Evolutionary conservation across 495 filamentous ascomycete species (phyloP).

Genomic region (Xylaria palmicola): DNA sequence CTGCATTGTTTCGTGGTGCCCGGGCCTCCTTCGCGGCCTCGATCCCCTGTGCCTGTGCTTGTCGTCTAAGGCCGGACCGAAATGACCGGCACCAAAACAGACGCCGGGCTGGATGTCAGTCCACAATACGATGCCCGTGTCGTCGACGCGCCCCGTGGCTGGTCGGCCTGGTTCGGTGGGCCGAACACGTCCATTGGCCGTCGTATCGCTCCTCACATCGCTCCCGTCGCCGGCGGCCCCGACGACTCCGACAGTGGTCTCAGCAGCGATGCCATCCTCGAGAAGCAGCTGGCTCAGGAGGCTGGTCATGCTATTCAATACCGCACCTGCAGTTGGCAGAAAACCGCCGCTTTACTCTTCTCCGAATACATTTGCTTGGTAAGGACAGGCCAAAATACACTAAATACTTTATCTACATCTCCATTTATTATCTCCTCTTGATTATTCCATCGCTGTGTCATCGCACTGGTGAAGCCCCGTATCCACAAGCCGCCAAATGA

Average conservation of each 20-base stretch:
- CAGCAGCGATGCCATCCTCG: conserved; percentile 51
- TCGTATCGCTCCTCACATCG: conserved; percentile 43
- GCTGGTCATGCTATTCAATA: conserved; percentile 81
- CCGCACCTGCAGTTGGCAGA: conserved; percentile 86
- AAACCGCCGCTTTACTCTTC: conserved; percentile 85
- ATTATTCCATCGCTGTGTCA: too few relatives aligned
- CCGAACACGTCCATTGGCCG: conserved; percentile 34
- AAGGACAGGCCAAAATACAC: too few relatives aligned
- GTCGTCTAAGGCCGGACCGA: background rate
- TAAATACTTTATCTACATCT: too few relatives aligned
- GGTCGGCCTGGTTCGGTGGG: conserved; percentile 41
- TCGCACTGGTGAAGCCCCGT: too few relatives aligned
- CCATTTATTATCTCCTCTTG: too few relatives aligned
- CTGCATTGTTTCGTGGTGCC: background rate
- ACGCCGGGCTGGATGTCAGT: conserved; percentile 16
- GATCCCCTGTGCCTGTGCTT: background rate
- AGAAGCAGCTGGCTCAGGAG: conserved; percentile 76
- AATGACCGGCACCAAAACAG: conserved; percentile 20
- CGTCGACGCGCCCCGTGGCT: conserved; percentile 17
- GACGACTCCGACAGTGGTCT: conserved; percentile 41
- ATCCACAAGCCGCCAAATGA: too few relatives aligned
- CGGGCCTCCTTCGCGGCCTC: background rate
- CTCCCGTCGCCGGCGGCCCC: conserved; percentile 28
- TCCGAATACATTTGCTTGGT: conserved; percentile 87
- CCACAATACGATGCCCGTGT: conserved; percentile 15